Evolutionary conservation across 1,284 basidiomycete genomes (phyloP).

Genomic region (Puccinia novopanici): DNA sequence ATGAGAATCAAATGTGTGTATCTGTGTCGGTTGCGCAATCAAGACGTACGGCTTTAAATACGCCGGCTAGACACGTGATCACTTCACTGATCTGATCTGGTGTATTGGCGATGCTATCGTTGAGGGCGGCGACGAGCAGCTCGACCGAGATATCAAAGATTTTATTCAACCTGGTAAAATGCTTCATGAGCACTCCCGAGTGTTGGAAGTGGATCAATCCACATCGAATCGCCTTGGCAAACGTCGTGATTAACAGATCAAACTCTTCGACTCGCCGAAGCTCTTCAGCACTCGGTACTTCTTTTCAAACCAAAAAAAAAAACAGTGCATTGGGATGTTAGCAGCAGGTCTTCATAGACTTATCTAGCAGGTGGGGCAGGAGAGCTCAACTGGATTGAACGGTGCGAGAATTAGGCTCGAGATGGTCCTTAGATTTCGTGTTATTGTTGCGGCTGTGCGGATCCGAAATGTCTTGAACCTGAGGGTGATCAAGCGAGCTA

Average conservation of each 20-base stretch:
- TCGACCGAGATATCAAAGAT: constrained; percentile 45
- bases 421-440: background rate
- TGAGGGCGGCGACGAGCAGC: constrained; percentile 22
- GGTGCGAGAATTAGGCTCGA: background rate
- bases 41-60: constrained; percentile 37
- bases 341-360: background rate
- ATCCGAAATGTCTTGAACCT: constrained; percentile 22
- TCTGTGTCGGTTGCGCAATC: background rate
- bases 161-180: constrained; percentile 35
- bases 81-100: constrained; percentile 3
- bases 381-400: constrained; percentile 16
- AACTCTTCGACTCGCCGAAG: constrained; percentile 36
- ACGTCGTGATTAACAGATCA: constrained; percentile 47
- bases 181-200: constrained; percentile 22
- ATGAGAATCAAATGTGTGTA: background rate
- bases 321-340: background rate
- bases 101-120: constrained; percentile 7
- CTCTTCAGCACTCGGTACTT: constrained; percentile 4
- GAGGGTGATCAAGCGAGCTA: background rate
- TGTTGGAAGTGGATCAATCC: constrained; percentile 45
- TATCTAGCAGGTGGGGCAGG: background rate
- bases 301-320: background rate
- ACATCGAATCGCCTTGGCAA: constrained; percentile 42
- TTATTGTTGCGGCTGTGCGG: background rate
- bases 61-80: constrained; percentile 21